Evolutionary conservation across 2,329 filamentous ascomycete genomes (phyloP).

Genomic region (Elsinoe ampelina): DNA sequence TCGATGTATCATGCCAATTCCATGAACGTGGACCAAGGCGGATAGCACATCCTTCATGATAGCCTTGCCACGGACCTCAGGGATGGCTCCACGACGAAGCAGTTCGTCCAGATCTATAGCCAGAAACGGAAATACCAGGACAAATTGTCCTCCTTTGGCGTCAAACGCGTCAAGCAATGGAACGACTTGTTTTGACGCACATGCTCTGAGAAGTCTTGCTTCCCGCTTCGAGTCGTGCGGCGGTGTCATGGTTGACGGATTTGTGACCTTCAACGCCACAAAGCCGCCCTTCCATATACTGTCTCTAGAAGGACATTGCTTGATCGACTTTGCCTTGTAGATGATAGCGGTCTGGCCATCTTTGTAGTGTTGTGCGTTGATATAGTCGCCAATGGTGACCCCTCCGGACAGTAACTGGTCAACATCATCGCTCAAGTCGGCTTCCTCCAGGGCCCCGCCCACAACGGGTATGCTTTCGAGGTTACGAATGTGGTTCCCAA

Average conservation of each 20-base stretch:
- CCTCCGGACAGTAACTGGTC: constrained; percentile 27
- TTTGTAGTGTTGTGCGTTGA: constrained; percentile 46
- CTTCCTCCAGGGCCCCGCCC: constrained; percentile 17
- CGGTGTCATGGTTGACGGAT: constrained; percentile 59
- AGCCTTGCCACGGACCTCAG: constrained; percentile 32
- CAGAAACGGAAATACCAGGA: constrained; percentile 80
- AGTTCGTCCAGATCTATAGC: constrained; percentile 62
- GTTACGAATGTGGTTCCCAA: constrained; percentile 1
- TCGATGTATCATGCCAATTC: constrained; percentile 72
- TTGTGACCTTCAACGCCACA: constrained; percentile 78
- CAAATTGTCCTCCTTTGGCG: constrained; percentile 60
- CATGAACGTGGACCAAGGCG: constrained; percentile 64
- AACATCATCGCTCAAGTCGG: constrained; percentile 23
- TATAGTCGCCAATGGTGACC: constrained; percentile 46
- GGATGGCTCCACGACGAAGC: constrained; percentile 42
- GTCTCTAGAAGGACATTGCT: constrained; percentile 20
- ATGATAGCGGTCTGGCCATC: constrained; percentile 75
- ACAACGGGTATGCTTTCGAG: not conserved
- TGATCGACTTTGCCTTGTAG: constrained; percentile 53
- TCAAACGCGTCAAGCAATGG: constrained; percentile 62
- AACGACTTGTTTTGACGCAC: constrained; percentile 53
- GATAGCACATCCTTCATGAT: constrained; percentile 60
- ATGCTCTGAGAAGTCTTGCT: constrained; percentile 57
- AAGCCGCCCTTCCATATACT: constrained; percentile 22
- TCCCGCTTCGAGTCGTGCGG: constrained; percentile 80